Percentiles rank a stretch among this genome's conserved stretches.
These are phyloP conservation scores for Mucor lusitanicus DNA, from an alignment of 371 early-diverging fungal genomes.

Conservation along the genomic window DNA sequence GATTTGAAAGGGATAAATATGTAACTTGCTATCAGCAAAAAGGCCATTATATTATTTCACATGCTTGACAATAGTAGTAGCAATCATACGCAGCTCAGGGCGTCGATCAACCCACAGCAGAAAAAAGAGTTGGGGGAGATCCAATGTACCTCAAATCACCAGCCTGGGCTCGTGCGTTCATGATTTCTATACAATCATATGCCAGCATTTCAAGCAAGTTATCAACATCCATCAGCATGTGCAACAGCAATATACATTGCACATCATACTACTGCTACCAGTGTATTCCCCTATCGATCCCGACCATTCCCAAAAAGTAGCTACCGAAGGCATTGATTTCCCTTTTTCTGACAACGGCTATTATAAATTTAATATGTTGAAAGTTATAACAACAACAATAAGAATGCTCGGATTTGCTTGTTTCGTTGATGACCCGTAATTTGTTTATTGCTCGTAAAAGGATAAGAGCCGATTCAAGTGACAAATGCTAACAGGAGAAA, in stretches of 20 bases:
- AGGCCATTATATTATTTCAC: not conserved
- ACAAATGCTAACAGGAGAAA: not conserved
- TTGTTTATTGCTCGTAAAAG: slow-evolving; percentile 1
- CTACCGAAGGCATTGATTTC: not conserved
- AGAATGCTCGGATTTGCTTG: not conserved
- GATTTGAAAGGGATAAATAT: not conserved
- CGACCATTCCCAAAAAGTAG: not conserved
- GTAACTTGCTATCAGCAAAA: not conserved
- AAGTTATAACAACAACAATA: not conserved
- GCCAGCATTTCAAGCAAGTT: not conserved
- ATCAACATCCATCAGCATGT: not conserved
- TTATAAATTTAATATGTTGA: slow-evolving; percentile 2
- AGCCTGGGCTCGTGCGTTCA: not conserved
- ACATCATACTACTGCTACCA: no score
- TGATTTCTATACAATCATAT: not conserved
- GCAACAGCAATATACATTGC: not conserved
- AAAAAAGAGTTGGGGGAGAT: not conserved
- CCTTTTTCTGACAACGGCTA: not conserved
- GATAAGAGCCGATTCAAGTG: slow-evolving; percentile 3
- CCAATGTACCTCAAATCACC: not conserved
- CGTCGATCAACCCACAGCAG: not conserved
- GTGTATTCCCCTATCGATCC: not conserved
- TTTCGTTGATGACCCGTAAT: not conserved
- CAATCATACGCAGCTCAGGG: not conserved
- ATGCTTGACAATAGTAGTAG: no score